phyloP scores from a whole-genome alignment of 306 rosid genomes.

The Delonix regia region DNA sequence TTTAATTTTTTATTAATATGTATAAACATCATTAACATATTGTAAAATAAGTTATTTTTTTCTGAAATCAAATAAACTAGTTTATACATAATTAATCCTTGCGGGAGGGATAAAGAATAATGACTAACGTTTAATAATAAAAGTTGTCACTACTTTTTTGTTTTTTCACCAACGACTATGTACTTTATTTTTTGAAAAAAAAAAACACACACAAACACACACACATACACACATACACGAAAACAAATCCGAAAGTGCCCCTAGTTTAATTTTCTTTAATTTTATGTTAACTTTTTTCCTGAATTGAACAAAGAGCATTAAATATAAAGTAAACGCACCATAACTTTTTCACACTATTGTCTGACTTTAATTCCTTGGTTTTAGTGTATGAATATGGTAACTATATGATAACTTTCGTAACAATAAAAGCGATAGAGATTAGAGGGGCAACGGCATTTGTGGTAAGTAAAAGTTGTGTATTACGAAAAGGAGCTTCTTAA shows the following conservation, averaged over 20 bases:
- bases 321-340: no score
- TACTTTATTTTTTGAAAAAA: not conserved
- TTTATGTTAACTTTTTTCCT: no score
- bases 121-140: not conserved
- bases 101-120: not conserved
- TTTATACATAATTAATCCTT: not conserved
- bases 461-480: not conserved
- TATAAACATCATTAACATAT: no score
- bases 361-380: not conserved
- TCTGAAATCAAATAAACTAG: no score
- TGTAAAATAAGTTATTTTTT: no score
- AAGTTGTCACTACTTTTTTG: no score
- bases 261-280: not conserved
- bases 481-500: constrained; percentile 11
- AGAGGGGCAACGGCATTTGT: not conserved
- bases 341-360: not conserved
- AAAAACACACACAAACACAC: not conserved
- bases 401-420: no score
- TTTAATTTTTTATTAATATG: no score
- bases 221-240: no score
- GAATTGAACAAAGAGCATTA: no score
- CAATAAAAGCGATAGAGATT: not conserved
- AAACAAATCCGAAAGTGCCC: not conserved
- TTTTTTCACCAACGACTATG: no score
- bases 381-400: no score